phyloP scores from a whole-genome alignment of 805 yeast genomes.

The Lipomyces anomalus region DNA sequence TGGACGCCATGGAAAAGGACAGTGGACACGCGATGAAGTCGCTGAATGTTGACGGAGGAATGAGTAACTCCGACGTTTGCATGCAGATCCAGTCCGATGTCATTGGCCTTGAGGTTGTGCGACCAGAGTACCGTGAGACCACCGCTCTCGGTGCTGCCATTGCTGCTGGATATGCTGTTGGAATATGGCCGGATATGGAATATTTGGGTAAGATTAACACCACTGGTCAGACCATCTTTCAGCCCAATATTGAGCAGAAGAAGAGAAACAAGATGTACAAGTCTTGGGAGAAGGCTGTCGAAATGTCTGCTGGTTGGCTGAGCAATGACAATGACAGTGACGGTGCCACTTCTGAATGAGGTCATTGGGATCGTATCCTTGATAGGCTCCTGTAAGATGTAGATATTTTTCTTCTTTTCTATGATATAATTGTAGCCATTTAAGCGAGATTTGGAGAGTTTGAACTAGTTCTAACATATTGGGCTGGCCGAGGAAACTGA shows the following conservation, averaged over 20 bases:
- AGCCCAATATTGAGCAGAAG: constrained; percentile 34
- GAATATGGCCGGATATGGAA: constrained; percentile 66
- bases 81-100: constrained; percentile 93
- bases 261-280: constrained; percentile 59
- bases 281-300: constrained; percentile 81
- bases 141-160: constrained; percentile 96
- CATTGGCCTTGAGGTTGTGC: constrained; percentile 74
- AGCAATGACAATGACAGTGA: constrained; percentile 23
- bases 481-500: no score
- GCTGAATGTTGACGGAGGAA: constrained; percentile 82
- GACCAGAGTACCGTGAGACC: constrained; percentile 81
- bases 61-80: constrained; percentile 84
- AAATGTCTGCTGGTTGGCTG: constrained; percentile 78
- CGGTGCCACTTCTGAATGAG: no score
- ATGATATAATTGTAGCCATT: no score
- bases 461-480: no score
- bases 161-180: constrained; percentile 79
- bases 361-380: no score
- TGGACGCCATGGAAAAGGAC: constrained; percentile 83
- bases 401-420: no score
- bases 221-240: constrained; percentile 29
- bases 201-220: constrained; percentile 46
- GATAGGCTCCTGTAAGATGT: no score
- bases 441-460: no score
- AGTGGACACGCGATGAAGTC: constrained; percentile 54